A percentile compares a stretch with the other conserved stretches of the same genome.
Evolutionary conservation across 1,139 yeast genomes (phyloP).

Genomic region (Wickerhamomyces sp.): DNA sequence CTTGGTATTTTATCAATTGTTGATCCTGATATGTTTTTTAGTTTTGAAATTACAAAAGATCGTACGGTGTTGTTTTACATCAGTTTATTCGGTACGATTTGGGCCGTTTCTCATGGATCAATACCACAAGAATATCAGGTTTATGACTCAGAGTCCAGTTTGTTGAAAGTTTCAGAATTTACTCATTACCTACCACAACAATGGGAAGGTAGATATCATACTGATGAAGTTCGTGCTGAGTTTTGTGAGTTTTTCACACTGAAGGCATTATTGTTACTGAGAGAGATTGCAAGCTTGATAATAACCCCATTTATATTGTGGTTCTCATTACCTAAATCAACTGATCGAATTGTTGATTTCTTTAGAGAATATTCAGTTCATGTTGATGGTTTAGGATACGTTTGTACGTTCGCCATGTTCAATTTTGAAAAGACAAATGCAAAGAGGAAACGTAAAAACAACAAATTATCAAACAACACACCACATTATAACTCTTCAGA

Average conservation of each 20-base stretch:
- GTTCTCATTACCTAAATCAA: slow-evolving; percentile 68
- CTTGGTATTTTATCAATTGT: slow-evolving; percentile 78
- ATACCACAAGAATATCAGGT: slow-evolving; percentile 58
- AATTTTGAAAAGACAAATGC: slow-evolving; percentile 51
- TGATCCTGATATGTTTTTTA: slow-evolving; percentile 88
- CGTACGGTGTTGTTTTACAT: slow-evolving; percentile 82
- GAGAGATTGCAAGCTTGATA: slow-evolving; percentile 76
- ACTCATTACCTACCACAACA: slow-evolving; percentile 86
- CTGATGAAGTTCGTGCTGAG: slow-evolving; percentile 76
- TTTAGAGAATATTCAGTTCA: slow-evolving; percentile 85
- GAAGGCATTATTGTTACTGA: slow-evolving; percentile 62
- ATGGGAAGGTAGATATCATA: slow-evolving; percentile 84
- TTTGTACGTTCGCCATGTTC: slow-evolving; percentile 91
- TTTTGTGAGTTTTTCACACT: slow-evolving; percentile 76
- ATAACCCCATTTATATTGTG: slow-evolving; percentile 85
- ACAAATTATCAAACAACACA: slow-evolving; percentile 24
- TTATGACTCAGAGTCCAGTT: slow-evolving; percentile 86
- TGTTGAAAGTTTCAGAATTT: slow-evolving; percentile 71
- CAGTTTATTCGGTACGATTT: slow-evolving; percentile 75
- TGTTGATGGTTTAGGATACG: slow-evolving; percentile 92
- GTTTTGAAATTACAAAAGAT: slow-evolving; percentile 81
- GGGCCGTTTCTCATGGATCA: slow-evolving; percentile 67
- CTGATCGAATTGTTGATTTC: slow-evolving; percentile 80
- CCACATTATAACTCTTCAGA: slow-evolving; percentile 52
- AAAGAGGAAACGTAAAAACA: slow-evolving; percentile 17